Percentiles rank a stretch among this genome's conserved stretches.
Conservation (phyloP, 371 early-diverging fungal species). For the Lichtheimia hyalospora region DNA sequence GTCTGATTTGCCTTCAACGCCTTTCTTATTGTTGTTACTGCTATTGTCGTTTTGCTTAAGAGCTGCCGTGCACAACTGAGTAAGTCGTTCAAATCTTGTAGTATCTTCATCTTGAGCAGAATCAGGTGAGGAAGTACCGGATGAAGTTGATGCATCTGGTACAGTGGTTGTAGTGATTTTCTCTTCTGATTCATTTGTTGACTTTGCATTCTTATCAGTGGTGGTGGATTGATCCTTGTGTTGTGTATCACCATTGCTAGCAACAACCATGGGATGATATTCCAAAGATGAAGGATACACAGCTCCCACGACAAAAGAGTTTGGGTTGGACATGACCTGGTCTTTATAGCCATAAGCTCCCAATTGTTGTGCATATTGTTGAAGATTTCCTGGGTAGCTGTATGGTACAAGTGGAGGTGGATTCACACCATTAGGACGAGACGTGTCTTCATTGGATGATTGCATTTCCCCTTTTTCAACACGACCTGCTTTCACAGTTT, state of each 20-base stretch:
- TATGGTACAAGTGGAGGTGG: constrained; percentile 14
- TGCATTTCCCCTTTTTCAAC: no score
- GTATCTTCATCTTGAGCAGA: constrained; percentile 34
- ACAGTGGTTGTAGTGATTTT: constrained; percentile 7
- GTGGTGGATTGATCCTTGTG: background rate
- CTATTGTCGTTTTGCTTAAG: constrained; percentile 14
- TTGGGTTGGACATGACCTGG: constrained; percentile 22
- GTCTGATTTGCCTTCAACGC: no score
- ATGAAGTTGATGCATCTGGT: constrained; percentile 40
- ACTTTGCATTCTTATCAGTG: no score
- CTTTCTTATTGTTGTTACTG: background rate
- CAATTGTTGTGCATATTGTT: constrained; percentile 25
- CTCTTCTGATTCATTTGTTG: background rate
- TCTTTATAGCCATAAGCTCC: constrained; percentile 28
- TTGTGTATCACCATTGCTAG: constrained; percentile 17
- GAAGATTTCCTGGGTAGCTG: constrained; percentile 20
- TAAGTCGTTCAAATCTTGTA: constrained; percentile 31
- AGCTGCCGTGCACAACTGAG: constrained; percentile 45
- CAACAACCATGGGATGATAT: constrained; percentile 25
- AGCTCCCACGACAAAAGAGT: constrained; percentile 21
- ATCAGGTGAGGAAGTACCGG: constrained; percentile 35
- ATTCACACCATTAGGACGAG: no score
- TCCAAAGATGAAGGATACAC: constrained; percentile 31
- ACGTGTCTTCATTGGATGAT: no score
- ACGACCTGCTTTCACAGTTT: no score